Percentiles rank a stretch among this genome's conserved stretches.
Conservation (phyloP, 495 filamentous ascomycete species). For the Aspergillus panamensis region DNA sequence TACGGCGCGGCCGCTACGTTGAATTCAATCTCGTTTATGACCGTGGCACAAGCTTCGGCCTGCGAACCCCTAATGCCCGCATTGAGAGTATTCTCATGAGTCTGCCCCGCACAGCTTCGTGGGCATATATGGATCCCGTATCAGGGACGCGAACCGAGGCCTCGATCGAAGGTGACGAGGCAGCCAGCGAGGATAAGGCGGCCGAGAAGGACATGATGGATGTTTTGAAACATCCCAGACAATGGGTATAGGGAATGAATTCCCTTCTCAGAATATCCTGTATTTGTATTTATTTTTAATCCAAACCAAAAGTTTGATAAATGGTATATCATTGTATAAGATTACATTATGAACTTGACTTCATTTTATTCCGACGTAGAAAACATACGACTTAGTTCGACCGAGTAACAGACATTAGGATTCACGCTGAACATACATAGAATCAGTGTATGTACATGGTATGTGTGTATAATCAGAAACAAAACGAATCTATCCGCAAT, state of each 20-base stretch:
- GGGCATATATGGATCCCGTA: slow-evolving; percentile 86
- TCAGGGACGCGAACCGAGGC: slow-evolving; percentile 45
- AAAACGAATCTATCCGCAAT: slow-evolving; percentile 1
- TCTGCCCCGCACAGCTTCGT: slow-evolving; percentile 85
- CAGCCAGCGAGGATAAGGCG: slow-evolving; percentile 41
- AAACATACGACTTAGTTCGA: too few species aligned
- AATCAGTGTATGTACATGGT: background rate
- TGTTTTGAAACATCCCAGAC: slow-evolving; percentile 77
- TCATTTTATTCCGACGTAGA: too few species aligned
- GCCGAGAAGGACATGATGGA: slow-evolving; percentile 71
- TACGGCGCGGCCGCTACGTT: slow-evolving; percentile 88
- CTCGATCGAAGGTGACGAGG: slow-evolving; percentile 27
- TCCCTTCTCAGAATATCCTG: background rate
- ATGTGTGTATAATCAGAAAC: background rate
- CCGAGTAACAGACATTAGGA: too few species aligned
- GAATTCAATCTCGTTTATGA: slow-evolving; percentile 99
- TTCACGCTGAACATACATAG: background rate
- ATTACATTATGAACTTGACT: too few species aligned
- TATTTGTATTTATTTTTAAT: slow-evolving; percentile 1
- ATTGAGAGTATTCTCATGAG: slow-evolving; percentile 98
- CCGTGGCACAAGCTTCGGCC: slow-evolving; percentile 88
- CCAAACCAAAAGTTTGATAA: background rate
- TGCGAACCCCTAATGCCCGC: slow-evolving; percentile 87
- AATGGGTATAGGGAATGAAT: slow-evolving; percentile 68
- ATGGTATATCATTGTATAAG: too few species aligned